Evolutionary conservation across 1,284 basidiomycete species (phyloP).

Genomic region (Melanopsichium pennsylvanicum): DNA sequence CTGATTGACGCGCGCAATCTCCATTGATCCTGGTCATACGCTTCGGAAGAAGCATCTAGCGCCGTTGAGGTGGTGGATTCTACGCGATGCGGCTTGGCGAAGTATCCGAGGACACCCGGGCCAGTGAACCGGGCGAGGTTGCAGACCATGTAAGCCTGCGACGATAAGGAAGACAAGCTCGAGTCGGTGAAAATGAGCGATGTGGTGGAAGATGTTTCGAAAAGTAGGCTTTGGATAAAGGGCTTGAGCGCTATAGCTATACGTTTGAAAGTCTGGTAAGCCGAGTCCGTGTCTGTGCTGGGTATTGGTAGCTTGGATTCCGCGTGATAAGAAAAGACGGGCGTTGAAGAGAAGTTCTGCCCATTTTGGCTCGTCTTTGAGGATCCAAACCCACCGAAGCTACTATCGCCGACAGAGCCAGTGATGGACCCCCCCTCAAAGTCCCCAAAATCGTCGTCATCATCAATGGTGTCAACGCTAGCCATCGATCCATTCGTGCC

Average conservation of each 20-base stretch:
- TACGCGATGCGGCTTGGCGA: conserved; percentile 6
- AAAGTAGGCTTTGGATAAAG: conserved; percentile 35
- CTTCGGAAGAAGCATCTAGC: background rate
- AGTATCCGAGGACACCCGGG: conserved; percentile 52
- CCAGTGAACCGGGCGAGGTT: conserved; percentile 80
- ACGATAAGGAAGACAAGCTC: conserved; percentile 24
- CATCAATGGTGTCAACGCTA: conserved; percentile 41
- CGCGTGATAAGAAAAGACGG: conserved; percentile 42
- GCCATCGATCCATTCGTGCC: conserved; percentile 3
- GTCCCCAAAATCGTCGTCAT: conserved; percentile 82
- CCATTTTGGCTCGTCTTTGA: conserved; percentile 17
- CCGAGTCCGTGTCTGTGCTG: conserved; percentile 26
- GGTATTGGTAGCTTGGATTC: conserved; percentile 35
- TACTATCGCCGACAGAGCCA: conserved; percentile 34
- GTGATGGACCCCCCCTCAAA: conserved; percentile 32
- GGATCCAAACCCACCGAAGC: conserved; percentile 73
- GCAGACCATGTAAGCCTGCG: conserved; percentile 69
- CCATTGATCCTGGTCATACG: conserved; percentile 14
- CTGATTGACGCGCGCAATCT: conserved; percentile 58
- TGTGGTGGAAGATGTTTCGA: conserved; percentile 31
- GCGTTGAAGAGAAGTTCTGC: conserved; percentile 31
- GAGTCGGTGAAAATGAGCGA: conserved; percentile 39
- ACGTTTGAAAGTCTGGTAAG: conserved; percentile 47
- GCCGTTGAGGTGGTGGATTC: background rate
- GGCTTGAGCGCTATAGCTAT: conserved; percentile 40